phyloP scores from a whole-genome alignment of 176 grass and related monocot species.

The Olyra latifolia region DNA sequence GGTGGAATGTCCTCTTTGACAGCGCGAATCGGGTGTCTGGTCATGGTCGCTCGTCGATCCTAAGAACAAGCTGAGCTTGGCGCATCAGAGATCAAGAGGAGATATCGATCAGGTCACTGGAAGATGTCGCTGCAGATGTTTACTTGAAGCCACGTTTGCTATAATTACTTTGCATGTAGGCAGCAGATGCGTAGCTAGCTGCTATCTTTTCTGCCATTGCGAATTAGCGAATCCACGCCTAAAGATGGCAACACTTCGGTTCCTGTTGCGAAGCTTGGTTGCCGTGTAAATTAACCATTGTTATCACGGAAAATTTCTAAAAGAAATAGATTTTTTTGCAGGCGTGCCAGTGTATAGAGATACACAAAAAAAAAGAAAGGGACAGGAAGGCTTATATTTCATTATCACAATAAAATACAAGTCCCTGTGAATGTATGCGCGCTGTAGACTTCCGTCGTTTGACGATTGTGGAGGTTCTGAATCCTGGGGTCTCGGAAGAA shows the following conservation, averaged over 20 bases:
- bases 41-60: background rate
- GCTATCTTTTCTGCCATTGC: background rate
- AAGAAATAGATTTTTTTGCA: no score
- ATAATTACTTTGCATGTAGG: background rate
- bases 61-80: background rate
- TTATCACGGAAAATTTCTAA: no score
- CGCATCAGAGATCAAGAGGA: background rate
- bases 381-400: no score
- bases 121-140: background rate
- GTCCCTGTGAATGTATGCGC: no score
- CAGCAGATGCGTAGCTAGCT: background rate
- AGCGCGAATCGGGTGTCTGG: slow-evolving; percentile 19
- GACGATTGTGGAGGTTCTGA: no score
- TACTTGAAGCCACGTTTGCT: slow-evolving; percentile 25
- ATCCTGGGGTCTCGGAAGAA: no score
- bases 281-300: background rate
- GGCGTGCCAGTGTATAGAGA: no score
- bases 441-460: no score
- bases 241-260: background rate
- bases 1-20: slow-evolving; percentile 27
- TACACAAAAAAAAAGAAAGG: no score
- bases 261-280: background rate
- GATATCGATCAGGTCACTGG: background rate
- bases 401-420: no score
- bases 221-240: background rate